Evolutionary conservation across 306 rosid genomes (phyloP).

Genomic region (Coriaria nepalensis): DNA sequence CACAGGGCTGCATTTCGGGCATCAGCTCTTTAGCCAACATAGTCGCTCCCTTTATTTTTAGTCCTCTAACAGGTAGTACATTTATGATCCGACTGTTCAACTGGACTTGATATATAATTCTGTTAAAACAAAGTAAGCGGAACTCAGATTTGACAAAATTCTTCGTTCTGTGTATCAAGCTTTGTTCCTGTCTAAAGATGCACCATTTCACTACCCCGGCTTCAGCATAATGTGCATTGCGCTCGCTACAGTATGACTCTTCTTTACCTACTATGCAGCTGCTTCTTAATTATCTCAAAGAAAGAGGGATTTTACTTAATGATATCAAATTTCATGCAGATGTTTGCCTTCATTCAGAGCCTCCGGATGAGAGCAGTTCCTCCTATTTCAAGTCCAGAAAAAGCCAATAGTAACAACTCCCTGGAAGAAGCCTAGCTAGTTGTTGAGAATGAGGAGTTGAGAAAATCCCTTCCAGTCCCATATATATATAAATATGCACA

Average conservation of each 20-base stretch:
- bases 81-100: neutral
- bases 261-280: neutral
- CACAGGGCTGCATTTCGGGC: conserved; percentile 84
- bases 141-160: conserved; percentile 11
- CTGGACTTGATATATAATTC: neutral
- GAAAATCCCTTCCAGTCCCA: neutral
- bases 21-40: conserved; percentile 61
- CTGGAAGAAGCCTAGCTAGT: conserved; percentile 22
- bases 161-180: conserved; percentile 29
- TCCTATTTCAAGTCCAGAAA: conserved; percentile 19
- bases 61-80: conserved; percentile 67
- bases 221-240: conserved; percentile 71
- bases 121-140: neutral
- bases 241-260: conserved; percentile 34
- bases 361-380: conserved; percentile 33
- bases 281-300: neutral
- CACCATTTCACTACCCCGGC: conserved; percentile 81
- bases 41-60: conserved; percentile 56
- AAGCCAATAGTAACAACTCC: conserved; percentile 11
- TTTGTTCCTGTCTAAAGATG: conserved; percentile 59
- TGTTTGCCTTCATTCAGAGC: conserved; percentile 53
- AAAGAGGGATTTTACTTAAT: neutral
- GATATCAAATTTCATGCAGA: conserved; percentile 36
- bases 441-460: neutral
- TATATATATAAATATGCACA: neutral